A percentile compares a stretch with the other conserved stretches of the same genome.
phyloP scores from a whole-genome alignment of 208 protist genomes.

The Spongospora subterranea region DNA sequence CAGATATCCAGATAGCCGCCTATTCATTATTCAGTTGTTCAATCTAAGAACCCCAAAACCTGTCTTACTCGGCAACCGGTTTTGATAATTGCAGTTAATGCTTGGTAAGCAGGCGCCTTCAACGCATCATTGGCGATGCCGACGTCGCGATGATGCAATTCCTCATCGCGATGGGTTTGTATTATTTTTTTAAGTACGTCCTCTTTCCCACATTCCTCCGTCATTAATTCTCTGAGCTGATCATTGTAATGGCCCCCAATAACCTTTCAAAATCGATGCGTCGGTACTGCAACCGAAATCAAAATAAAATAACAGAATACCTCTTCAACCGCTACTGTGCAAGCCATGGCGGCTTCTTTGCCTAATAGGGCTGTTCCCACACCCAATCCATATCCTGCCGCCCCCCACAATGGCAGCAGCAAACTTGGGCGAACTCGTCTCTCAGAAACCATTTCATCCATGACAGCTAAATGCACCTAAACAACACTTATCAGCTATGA shows the following conservation, averaged over 20 bases:
- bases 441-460: conserved; percentile 70
- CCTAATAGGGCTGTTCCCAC: conserved; percentile 74
- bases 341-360: conserved; percentile 78
- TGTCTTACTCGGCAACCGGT: conserved; percentile 65
- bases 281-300: neutral
- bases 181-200: conserved; percentile 68
- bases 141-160: conserved; percentile 74
- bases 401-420: conserved; percentile 73
- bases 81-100: conserved; percentile 64
- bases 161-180: conserved; percentile 75
- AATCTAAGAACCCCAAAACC: neutral
- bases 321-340: conserved; percentile 76
- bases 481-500: no score
- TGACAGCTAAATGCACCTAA: conserved; percentile 71
- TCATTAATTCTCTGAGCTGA: conserved; percentile 72
- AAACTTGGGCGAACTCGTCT: conserved; percentile 72
- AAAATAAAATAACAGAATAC: neutral
- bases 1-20: conserved; percentile 74
- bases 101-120: conserved; percentile 62
- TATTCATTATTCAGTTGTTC: neutral
- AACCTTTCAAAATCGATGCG: conserved; percentile 60
- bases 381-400: conserved; percentile 71
- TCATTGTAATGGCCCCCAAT: conserved; percentile 78
- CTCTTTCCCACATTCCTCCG: conserved; percentile 53
- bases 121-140: conserved; percentile 73